These are phyloP conservation scores for Plantago ovata DNA, from an alignment of 257 asterid genomes.

Conservation along the genomic window DNA sequence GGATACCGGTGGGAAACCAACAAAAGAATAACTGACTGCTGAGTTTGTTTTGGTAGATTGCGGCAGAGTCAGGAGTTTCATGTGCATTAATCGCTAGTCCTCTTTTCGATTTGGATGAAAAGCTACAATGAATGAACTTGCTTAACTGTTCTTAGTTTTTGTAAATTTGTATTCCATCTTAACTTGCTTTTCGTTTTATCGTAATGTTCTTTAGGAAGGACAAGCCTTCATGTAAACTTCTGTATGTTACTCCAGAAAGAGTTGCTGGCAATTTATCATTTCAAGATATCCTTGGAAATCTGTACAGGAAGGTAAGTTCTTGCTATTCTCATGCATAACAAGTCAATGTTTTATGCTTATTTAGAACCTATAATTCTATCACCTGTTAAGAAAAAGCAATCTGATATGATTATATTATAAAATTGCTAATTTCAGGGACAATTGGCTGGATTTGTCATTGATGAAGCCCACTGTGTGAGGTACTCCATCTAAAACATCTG, in stretches of 20 bases:
- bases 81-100: too few species aligned
- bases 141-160: too few species aligned
- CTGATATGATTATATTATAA: not conserved
- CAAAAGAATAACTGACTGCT: too few species aligned
- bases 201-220: constrained; percentile 61
- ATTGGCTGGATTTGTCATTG: constrained; percentile 88
- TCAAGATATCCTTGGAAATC: constrained; percentile 64
- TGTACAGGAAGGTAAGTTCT: constrained; percentile 64
- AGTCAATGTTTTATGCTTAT: constrained; percentile 17
- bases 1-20: too few species aligned
- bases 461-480: constrained; percentile 99
- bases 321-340: constrained; percentile 13
- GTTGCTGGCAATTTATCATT: constrained; percentile 83
- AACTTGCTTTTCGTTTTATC: not conserved
- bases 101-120: too few species aligned
- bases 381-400: constrained; percentile 16
- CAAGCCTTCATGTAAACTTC: constrained; percentile 87
- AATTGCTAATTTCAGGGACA: constrained; percentile 57
- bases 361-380: constrained; percentile 12
- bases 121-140: too few species aligned
- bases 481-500: constrained; percentile 25
- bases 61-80: too few species aligned
- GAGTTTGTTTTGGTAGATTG: too few species aligned
- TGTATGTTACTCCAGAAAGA: constrained; percentile 96
- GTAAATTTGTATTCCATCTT: not conserved